Evolutionary conservation across 306 rosid genomes (phyloP), one percentile per base, ranked within the genome.

Genomic region (Vigna nakashimae): DNA sequence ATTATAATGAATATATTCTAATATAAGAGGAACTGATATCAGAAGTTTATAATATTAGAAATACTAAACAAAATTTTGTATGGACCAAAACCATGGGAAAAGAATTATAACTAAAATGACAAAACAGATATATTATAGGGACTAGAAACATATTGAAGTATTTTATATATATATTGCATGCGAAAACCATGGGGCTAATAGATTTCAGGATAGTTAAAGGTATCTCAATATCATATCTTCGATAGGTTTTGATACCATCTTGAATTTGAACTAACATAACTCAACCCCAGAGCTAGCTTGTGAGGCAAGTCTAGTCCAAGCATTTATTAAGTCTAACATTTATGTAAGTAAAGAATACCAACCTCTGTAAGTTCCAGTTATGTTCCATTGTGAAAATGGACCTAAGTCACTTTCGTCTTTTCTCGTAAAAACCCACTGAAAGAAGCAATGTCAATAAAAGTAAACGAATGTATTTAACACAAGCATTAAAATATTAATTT

Each of bases 351-450:
- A 71, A 77, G 79, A 83, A 80, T 40, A 72, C 95, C 71, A 84
- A 95, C 99, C 99, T 95, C 87, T 88, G 78, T 95, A 95, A 26
- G 99, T 95, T 87, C 99, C 99, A 7, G 90, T 92, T 80, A 95
- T 91, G 75, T 95, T 95, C 99, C 99, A 95, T 67, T 86, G 68
- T 73, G 98, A 88, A 86, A 91, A 95, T 57, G 97, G 93, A 77
- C 97, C 99, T 60, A 88, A 55, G 73, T 88, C 99, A 77, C 87
- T 87, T 82, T 92, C 97, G 2, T 91, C 97, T 86, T 91, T 95
- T 80, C 88, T 90, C 40, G 91, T 67, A 73, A 89, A 87, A 56
- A 92, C 79, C 99, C 99, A 92, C 99, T 95, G 97, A 88, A 89
- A 87, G 69, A 71, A 80, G 76, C 73, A 82, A 88, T 60, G 74